Conservation (phyloP, 257 asterid species). For the Thymus quinquecostatus region DNA sequence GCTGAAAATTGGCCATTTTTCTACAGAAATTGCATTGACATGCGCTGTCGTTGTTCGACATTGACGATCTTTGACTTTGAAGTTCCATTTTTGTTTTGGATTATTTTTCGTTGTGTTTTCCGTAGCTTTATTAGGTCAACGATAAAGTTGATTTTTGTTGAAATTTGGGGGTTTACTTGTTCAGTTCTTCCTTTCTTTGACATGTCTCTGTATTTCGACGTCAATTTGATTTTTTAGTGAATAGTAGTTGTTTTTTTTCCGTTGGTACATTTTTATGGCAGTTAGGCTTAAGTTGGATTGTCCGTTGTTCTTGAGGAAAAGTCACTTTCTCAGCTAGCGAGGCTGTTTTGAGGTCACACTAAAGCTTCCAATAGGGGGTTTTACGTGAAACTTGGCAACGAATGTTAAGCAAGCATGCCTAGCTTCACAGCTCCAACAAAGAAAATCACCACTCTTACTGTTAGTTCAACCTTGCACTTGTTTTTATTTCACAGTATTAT, state of each 20-base stretch:
- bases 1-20: constrained; percentile 31
- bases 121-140: not conserved
- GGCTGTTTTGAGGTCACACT: constrained; percentile 23
- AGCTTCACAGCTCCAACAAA: constrained; percentile 80
- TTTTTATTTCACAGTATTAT: not conserved
- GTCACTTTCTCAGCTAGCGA: constrained; percentile 11
- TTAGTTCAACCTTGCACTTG: constrained; percentile 35
- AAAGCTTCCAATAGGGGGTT: constrained; percentile 16
- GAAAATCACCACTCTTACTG: constrained; percentile 79
- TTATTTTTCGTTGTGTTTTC: constrained; percentile 4
- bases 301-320: not conserved
- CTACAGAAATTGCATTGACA: constrained; percentile 7
- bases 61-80: constrained; percentile 17
- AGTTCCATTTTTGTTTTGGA: not conserved
- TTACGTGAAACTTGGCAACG: constrained; percentile 37
- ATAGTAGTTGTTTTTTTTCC: not conserved
- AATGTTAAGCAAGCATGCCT: constrained; percentile 68
- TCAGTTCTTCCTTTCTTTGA: not conserved
- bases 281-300: not conserved
- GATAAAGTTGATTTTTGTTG: constrained; percentile 4
- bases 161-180: constrained; percentile 19
- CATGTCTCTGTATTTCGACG: not conserved
- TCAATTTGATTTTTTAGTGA: constrained; percentile 9
- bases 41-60: not conserved
- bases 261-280: not conserved